phyloP scores from a whole-genome alignment of 2,329 filamentous ascomycete species.

The Venturiaceae sp. region DNA sequence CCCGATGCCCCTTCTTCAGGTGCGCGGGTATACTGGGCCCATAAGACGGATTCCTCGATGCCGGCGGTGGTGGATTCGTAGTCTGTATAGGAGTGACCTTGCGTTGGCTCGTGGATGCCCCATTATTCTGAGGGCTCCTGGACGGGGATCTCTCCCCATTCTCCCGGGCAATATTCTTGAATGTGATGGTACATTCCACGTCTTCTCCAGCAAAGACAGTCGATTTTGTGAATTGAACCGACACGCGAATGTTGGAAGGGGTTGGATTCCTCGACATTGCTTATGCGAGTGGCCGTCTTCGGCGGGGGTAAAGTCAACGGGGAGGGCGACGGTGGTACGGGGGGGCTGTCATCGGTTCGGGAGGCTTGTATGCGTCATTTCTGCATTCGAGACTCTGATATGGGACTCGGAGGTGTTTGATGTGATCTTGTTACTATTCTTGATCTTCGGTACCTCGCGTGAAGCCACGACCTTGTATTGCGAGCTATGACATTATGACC shows the following conservation, averaged over 20 bases:
- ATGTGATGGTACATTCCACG: constrained; percentile 90
- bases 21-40: constrained; percentile 5
- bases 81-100: background rate
- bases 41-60: background rate
- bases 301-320: background rate
- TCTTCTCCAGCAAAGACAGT: constrained; percentile 96
- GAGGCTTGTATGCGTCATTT: background rate
- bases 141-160: constrained; percentile 11
- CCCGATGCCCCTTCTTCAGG: background rate
- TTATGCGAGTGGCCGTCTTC: background rate
- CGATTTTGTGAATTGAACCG: constrained; percentile 88
- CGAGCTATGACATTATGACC: constrained; percentile 1
- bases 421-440: background rate
- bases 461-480: background rate
- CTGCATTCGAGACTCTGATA: too few species aligned
- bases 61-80: background rate
- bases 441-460: background rate
- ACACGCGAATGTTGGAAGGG: constrained; percentile 71
- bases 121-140: constrained; percentile 1
- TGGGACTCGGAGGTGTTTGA: too few species aligned
- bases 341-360: background rate
- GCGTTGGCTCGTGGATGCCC: background rate
- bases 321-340: background rate
- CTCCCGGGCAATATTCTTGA: constrained; percentile 69
- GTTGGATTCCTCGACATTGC: background rate